Conservation (phyloP, 371 early-diverging fungal species). For the Saksenaea vasiformis region DNA sequence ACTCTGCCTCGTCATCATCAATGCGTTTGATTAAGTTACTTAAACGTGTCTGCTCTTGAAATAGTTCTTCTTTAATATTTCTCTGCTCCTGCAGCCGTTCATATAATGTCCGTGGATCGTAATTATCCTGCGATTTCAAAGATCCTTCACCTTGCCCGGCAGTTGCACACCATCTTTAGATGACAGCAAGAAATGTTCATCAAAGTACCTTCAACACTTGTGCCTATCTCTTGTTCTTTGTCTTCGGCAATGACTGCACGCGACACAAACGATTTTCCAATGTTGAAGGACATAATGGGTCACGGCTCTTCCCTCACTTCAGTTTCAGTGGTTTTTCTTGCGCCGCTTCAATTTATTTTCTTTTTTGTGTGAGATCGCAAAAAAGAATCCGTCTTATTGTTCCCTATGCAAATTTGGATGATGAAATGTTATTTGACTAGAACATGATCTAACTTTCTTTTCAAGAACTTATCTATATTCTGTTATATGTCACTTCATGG, state of each 20-base stretch:
- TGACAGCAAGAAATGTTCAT: neutral
- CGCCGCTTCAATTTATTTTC: too few relatives aligned
- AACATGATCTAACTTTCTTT: too few relatives aligned
- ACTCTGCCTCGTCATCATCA: conserved; percentile 79
- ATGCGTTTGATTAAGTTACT: conserved; percentile 75
- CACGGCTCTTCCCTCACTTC: neutral
- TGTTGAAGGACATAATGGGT: conserved; percentile 31
- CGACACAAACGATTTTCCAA: conserved; percentile 41
- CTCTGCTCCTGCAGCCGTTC: conserved; percentile 80
- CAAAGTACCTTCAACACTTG: conserved; percentile 20
- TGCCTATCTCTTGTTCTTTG: conserved; percentile 22
- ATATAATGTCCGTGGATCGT: conserved; percentile 82
- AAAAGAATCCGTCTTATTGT: too few relatives aligned
- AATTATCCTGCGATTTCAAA: conserved; percentile 47
- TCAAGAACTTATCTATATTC: too few relatives aligned
- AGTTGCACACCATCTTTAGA: neutral
- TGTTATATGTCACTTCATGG: too few relatives aligned
- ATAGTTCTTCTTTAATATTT: conserved; percentile 65
- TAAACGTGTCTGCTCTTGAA: conserved; percentile 67
- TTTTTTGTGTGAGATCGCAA: too few relatives aligned
- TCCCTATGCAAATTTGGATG: too few relatives aligned
- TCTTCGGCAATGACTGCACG: conserved; percentile 32
- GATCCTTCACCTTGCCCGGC: conserved; percentile 13
- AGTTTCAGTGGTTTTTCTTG: too few relatives aligned
- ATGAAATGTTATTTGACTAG: too few relatives aligned